Evolutionary conservation across 2,329 filamentous ascomycete species (phyloP), one percentile per base, ranked within the genome.

Genomic region (Zymoseptoria tritici): DNA sequence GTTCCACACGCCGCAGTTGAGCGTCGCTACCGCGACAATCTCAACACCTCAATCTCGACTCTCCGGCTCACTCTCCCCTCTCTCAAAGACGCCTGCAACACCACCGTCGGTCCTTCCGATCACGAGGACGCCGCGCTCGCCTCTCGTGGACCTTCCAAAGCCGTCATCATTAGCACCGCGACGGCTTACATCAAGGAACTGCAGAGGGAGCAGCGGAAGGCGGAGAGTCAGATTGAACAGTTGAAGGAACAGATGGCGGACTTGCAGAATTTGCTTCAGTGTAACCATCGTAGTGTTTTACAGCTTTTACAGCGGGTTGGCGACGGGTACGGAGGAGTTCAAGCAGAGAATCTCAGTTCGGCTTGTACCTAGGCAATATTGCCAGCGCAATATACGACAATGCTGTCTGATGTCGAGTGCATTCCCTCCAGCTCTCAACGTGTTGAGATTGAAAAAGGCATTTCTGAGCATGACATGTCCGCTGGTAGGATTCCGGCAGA

Each of bases 131-230:
- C 75, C 2, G 73, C 75, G 4, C 67, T 75, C 1, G 72, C 76
- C 13, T 73, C 73, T 5, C 76, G 77, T 60, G 69, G 76, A 11
- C 67, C 67, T 5, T 74, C 71, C 61, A 79, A 79, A 64, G 76
- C 77, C 19, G 75, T 78, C 56, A 76, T 79, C 56, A 71, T 79
- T 29, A 75, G 75, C 9, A 77, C 74, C 1, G 77, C 77, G 20
- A 77, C 76, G 21, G 74, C 76, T 8, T 76, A 78, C 67, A 78
- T 79, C 70, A 76, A 78, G 66, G 74, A 77, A 58, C 71, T 77
- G 62, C 75, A 78, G 62, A 74, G 73, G 26, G 76, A 78, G 58
- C 74, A 75, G 67, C 72, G 74, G 60, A 66, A 65, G 20, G 62
- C 77, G 6, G 67, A 71, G 1, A 73, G 77, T 9, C 74, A 76